Conservation (phyloP, 2,329 filamentous ascomycete species). For the Pyrenophora teres region DNA sequence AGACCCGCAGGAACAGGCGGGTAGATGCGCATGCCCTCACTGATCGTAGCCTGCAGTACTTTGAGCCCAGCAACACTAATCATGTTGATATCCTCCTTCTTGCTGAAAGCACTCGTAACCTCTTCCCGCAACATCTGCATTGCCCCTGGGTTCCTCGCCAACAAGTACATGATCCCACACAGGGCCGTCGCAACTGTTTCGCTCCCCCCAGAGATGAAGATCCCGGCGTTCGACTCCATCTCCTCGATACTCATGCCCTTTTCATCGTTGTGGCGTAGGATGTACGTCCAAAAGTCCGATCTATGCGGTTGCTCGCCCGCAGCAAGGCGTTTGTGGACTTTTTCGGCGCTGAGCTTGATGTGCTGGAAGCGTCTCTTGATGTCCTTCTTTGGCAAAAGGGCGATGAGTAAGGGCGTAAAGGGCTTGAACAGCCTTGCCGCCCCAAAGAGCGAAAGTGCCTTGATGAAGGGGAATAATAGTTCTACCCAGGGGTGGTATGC, state of each 20-base stretch:
- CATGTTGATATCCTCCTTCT: conserved; percentile 18
- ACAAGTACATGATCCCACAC: conserved; percentile 7
- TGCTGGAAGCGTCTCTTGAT: background rate
- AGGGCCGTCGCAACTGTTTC: conserved; percentile 32
- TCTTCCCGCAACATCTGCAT: conserved; percentile 14
- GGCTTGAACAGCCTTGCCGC: background rate
- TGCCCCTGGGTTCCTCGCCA: conserved; percentile 14
- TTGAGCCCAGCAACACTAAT: background rate
- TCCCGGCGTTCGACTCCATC: conserved; percentile 31
- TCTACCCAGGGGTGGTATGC: conserved; percentile 43
- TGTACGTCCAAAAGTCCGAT: conserved; percentile 16
- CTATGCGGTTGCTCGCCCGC: conserved; percentile 1
- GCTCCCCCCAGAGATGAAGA: conserved; percentile 45
- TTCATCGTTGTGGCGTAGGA: conserved; percentile 16
- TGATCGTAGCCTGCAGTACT: conserved; percentile 24
- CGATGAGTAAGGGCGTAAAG: background rate
- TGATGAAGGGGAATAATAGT: background rate
- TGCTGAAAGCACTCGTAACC: conserved; percentile 7
- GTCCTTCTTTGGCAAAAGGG: conserved; percentile 1
- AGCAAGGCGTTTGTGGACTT: background rate
- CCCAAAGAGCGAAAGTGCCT: background rate
- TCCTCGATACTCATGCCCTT: conserved; percentile 29
- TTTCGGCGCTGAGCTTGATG: background rate
- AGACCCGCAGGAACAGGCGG: conserved; percentile 15
- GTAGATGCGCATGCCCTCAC: conserved; percentile 23